Evolutionary conservation across 192 early-diverging fungal genomes (phyloP).

Genomic region (Entrophospora sp.): DNA sequence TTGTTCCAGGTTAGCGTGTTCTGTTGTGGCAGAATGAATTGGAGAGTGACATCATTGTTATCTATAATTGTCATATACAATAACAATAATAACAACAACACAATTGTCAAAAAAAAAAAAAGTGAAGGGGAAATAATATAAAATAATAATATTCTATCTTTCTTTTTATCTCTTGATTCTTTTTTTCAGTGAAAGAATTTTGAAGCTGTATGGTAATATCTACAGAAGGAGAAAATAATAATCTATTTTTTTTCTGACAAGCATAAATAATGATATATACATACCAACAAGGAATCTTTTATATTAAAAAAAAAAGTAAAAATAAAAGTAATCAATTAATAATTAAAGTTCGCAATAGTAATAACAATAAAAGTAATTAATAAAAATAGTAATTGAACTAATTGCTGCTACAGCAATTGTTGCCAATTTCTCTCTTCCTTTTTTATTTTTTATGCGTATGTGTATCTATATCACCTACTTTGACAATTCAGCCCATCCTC

Average conservation of each 20-base stretch:
- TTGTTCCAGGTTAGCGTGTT: constrained; percentile 26
- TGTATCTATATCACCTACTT: constrained; percentile 29
- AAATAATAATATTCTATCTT: no score
- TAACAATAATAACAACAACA: neutral
- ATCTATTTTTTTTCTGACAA: neutral
- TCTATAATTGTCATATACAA: constrained; percentile 18
- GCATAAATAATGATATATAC: neutral
- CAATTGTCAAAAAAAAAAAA: constrained; percentile 10
- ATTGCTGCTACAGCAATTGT: no score
- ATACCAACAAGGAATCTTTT: constrained; percentile 24
- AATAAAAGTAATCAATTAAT: neutral
- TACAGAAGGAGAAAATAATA: neutral
- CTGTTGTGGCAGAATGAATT: constrained; percentile 26
- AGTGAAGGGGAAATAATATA: no score
- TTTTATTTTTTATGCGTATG: no score
- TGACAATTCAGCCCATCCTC: constrained; percentile 54
- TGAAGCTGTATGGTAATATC: neutral
- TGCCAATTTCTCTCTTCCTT: no score
- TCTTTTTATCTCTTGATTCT: neutral
- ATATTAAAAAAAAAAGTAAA: neutral
- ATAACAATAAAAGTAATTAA: neutral
- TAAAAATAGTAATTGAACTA: no score
- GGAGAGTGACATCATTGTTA: constrained; percentile 26
- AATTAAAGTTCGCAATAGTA: neutral
- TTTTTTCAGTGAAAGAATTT: neutral